Evolutionary conservation across 768 basidiomycete genomes (phyloP).

Genomic region (Russula sp.): DNA sequence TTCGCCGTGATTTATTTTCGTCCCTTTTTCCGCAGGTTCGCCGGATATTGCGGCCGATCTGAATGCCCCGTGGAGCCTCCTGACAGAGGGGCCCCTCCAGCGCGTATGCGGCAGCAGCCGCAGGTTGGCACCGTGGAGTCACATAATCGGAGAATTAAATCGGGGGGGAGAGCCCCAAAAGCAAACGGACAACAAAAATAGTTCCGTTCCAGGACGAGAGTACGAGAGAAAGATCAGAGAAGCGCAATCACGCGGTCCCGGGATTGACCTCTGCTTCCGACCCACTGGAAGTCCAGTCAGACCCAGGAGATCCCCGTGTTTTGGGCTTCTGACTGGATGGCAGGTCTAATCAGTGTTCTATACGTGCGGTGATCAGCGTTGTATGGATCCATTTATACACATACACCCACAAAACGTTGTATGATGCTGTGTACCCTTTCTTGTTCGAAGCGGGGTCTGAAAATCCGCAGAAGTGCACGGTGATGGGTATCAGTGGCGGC

Average conservation of each 20-base stretch:
- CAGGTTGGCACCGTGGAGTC: background rate
- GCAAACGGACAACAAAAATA: background rate
- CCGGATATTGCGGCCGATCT: background rate
- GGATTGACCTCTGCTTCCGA: constrained; percentile 8
- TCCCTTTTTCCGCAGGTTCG: background rate
- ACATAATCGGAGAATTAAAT: background rate
- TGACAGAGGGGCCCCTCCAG: background rate
- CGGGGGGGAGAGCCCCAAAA: background rate
- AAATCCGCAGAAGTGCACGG: background rate
- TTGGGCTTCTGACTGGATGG: too few relatives aligned
- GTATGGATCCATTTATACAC: background rate
- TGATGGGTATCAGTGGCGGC: constrained; percentile 18
- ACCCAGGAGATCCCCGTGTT: background rate
- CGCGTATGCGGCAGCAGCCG: background rate
- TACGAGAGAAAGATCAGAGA: background rate
- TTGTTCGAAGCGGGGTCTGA: constrained; percentile 1
- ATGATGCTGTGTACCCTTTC: background rate
- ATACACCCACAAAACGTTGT: background rate
- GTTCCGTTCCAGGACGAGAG: background rate
- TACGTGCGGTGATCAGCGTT: constrained; percentile 2
- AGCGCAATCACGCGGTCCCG: background rate
- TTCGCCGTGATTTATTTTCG: constrained; percentile 9
- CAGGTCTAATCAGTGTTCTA: background rate
- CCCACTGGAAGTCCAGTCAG: background rate
- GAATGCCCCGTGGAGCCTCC: constrained; percentile 1